Evolutionary conservation across 2,329 filamentous ascomycete species (phyloP), one percentile per base, ranked within the genome.

Genomic region (Colletotrichum theobromicola): DNA sequence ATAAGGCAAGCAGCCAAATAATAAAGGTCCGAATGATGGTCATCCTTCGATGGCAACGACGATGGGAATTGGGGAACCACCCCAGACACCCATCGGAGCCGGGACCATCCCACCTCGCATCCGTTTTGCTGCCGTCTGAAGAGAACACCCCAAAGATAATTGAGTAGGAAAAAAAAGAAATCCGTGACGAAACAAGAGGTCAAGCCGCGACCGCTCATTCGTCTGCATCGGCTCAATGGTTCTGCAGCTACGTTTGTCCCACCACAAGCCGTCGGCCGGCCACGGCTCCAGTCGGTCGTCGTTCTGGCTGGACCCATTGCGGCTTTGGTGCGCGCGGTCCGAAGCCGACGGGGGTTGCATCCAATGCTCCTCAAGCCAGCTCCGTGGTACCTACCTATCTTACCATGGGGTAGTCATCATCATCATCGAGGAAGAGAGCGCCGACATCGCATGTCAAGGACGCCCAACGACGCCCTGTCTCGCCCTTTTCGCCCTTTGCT

Each of bases 111-210:
- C 61, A 55, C 37, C 61, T 7, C 18, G 42, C 18, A 34, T 35
- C 37, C 64, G 37, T 26, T 21, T 60, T 32, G 58, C 61, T 50
- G 28, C 42, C 42, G 72, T 74, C 67, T 57, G 32, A 72, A 72
- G 37, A 35, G 63, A 9, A 9, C 69, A 57, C 42, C 32, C 58
- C 34, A 30, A 13, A 16, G 28, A 26, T 21, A 4, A 34, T 18
- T 24, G 35, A 46, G 15, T 5, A 34, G 2, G 16, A 4, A 4
- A 24, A 21, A 37, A 34, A 53, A 71, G 65, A 71, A 62, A 67
- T n/a, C 72, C 63, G 72, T 75, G 72, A 75, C 68, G 72, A 75
- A 75, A 75, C 72, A 63, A 67, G 72, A 75, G 72, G 72, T 72
- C 68, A 75, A 72, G 72, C 55, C 62, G 55, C 69, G 55, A 57